phyloP scores from a whole-genome alignment of 1,139 yeast species.

The Pneumocystis jirovecii region DNA sequence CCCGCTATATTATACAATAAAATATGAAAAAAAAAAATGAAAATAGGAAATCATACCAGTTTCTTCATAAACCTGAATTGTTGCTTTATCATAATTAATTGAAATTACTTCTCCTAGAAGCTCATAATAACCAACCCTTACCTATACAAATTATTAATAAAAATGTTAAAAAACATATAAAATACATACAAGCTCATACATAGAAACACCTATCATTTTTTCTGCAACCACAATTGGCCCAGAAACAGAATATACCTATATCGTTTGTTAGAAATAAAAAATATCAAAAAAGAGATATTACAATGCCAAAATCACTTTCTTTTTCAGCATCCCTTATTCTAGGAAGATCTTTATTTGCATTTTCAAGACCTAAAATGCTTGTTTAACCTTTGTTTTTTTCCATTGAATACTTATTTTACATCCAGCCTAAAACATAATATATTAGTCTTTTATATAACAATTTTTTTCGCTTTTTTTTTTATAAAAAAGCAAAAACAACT shows the following conservation, averaged over 20 bases:
- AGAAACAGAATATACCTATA: conserved; percentile 11
- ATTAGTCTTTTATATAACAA: background rate
- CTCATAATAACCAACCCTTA: conserved; percentile 76
- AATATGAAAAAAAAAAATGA: background rate
- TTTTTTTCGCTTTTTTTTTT: background rate
- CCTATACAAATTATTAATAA: background rate
- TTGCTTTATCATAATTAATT: conserved; percentile 89
- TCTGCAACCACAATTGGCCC: conserved; percentile 72
- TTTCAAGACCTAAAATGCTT: conserved; percentile 90
- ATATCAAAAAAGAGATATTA: conserved; percentile 20
- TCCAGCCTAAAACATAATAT: background rate
- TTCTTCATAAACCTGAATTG: conserved; percentile 97
- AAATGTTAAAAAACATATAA: background rate
- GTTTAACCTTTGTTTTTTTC: background rate
- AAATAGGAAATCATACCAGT: conserved; percentile 32
- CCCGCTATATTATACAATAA: conserved; percentile 35
- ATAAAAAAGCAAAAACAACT: background rate
- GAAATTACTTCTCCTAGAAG: conserved; percentile 97
- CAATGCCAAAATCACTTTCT: conserved; percentile 51
- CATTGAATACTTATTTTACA: background rate
- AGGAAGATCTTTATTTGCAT: conserved; percentile 87
- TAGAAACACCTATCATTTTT: conserved; percentile 97
- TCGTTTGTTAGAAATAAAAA: background rate
- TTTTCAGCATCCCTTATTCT: conserved; percentile 47
- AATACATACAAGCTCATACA: conserved; percentile 62